These are phyloP conservation scores for Quercus parvula DNA, from an alignment of 306 rosid genomes.

Conservation along the genomic window DNA sequence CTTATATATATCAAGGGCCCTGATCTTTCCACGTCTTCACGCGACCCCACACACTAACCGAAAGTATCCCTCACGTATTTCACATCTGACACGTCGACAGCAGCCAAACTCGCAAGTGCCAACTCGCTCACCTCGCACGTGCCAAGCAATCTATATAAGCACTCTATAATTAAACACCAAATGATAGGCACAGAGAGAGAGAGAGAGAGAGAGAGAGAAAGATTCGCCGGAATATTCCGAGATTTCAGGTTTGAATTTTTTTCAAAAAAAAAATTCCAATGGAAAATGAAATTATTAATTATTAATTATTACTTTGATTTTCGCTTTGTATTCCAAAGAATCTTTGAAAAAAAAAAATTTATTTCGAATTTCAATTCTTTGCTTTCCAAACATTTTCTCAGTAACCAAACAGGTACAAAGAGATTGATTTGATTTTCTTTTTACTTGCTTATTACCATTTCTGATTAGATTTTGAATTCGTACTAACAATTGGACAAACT, in stretches of 20 bases:
- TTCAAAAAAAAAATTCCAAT: not conserved
- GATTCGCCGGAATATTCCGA: constrained; percentile 11
- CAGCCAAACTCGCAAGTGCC: not conserved
- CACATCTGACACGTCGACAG: not conserved
- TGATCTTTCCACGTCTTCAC: constrained; percentile 12
- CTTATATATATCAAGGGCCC: not conserved
- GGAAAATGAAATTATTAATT: not conserved
- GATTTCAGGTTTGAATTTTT: constrained; percentile 19
- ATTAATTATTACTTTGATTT: not conserved
- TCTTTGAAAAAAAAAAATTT: not conserved
- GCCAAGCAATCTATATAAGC: not conserved
- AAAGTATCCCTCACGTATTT: not conserved
- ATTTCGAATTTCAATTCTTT: not conserved
- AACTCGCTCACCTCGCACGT: not conserved
- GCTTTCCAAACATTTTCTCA: not conserved
- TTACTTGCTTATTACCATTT: too few relatives aligned
- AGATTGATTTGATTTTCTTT: not conserved
- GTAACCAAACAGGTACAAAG: not conserved
- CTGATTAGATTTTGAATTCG: too few relatives aligned
- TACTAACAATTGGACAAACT: too few relatives aligned
- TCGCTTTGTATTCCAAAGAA: not conserved
- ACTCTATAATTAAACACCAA: not conserved
- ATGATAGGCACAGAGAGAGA: not conserved
- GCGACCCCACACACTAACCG: not conserved
- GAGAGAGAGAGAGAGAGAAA: not conserved